A percentile compares a stretch with the other conserved stretches of the same genome.
These are phyloP conservation scores for Solanum gracilifrons DNA, from an alignment of 257 asterid genomes.

Conservation along the genomic window DNA sequence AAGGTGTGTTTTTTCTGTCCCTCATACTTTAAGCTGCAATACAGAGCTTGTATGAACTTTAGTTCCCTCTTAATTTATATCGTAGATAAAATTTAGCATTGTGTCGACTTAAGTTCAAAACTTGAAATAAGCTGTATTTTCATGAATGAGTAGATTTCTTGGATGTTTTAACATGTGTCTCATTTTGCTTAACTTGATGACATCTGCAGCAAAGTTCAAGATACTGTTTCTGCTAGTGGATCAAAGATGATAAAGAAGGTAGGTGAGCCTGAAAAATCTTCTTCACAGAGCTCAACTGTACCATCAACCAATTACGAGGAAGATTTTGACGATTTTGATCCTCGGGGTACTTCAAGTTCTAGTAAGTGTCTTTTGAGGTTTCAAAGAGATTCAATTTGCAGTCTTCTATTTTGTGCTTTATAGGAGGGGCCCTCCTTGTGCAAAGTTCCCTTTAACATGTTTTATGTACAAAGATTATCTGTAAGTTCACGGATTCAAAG, in stretches of 20 bases:
- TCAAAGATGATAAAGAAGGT: slow-evolving; percentile 24
- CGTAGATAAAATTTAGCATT: not conserved
- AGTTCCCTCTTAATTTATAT: not conserved
- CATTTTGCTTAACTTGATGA: not conserved
- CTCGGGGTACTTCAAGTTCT: slow-evolving; percentile 66
- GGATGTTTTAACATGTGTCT: not conserved
- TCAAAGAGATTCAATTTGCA: not conserved
- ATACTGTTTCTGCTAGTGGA: slow-evolving; percentile 23
- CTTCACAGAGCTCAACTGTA: slow-evolving; percentile 33
- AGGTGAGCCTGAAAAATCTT: slow-evolving; percentile 29
- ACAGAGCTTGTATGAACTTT: not conserved
- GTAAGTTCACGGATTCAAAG: not conserved
- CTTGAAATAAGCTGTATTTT: not conserved
- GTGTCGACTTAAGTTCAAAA: not conserved
- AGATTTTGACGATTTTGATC: slow-evolving; percentile 89
- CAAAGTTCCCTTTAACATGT: not conserved
- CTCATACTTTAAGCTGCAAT: not conserved
- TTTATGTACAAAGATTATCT: not conserved
- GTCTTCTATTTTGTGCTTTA: not conserved
- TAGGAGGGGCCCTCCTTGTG: not conserved
- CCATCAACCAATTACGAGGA: slow-evolving; percentile 44
- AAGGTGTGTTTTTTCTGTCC: not conserved
- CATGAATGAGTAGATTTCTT: not conserved
- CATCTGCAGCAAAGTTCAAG: slow-evolving; percentile 49
- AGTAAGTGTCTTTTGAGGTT: slow-evolving; percentile 43